These are phyloP conservation scores for Mortierella sp. DNA, from an alignment of 371 early-diverging fungal species.

Conservation along the genomic window DNA sequence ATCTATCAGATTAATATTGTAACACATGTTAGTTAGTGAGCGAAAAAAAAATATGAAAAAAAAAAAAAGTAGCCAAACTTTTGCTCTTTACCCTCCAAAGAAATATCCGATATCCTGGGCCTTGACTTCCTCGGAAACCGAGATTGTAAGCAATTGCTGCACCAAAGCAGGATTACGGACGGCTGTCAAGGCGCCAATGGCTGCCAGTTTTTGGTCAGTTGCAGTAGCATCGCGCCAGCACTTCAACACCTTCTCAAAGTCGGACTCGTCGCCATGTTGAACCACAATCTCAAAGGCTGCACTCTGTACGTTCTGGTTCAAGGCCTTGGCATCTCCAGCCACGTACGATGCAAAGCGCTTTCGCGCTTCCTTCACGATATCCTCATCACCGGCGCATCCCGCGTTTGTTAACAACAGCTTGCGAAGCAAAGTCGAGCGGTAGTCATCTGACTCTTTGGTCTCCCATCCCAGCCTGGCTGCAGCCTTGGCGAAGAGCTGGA, in stretches of 20 bases:
- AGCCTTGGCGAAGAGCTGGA: slow-evolving; percentile 66
- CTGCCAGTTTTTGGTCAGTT: slow-evolving; percentile 85
- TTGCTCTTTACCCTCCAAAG: slow-evolving; percentile 34
- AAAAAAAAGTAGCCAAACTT: neutral
- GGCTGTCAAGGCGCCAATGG: slow-evolving; percentile 81
- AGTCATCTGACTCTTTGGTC: slow-evolving; percentile 59
- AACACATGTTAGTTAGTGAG: neutral
- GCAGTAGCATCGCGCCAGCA: slow-evolving; percentile 77
- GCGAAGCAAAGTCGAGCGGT: slow-evolving; percentile 62
- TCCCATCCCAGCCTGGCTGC: slow-evolving; percentile 74
- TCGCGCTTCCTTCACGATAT: slow-evolving; percentile 66
- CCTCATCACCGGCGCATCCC: slow-evolving; percentile 59
- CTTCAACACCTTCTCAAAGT: slow-evolving; percentile 83
- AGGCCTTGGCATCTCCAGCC: slow-evolving; percentile 65
- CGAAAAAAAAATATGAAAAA: neutral
- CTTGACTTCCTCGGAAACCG: slow-evolving; percentile 80
- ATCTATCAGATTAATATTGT: slow-evolving; percentile 61
- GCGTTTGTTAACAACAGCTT: slow-evolving; percentile 62
- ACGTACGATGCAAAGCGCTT: slow-evolving; percentile 71
- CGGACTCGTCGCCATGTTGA: slow-evolving; percentile 73
- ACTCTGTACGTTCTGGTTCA: slow-evolving; percentile 89
- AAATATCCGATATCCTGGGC: slow-evolving; percentile 80
- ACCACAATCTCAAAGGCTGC: slow-evolving; percentile 84
- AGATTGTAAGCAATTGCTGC: slow-evolving; percentile 70
- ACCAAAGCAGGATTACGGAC: slow-evolving; percentile 70